A percentile compares a stretch with the other conserved stretches of the same genome.
phyloP scores from a whole-genome alignment of 495 filamentous ascomycete species.

The Tricharina praecox region DNA sequence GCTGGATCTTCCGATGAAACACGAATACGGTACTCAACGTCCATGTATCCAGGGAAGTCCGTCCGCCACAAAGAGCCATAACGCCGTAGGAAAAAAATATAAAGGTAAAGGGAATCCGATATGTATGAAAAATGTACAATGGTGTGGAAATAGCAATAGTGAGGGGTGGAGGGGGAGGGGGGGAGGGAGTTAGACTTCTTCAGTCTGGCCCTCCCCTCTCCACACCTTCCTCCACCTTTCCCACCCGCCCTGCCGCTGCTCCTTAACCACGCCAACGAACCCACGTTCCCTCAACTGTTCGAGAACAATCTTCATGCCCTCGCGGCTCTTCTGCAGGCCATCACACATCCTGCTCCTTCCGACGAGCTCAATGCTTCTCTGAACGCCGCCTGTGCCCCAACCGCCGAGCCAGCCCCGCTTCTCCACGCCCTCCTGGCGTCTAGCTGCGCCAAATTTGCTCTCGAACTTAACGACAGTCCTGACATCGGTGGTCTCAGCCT shows the following conservation, averaged over 20 bases:
- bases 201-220: constrained; percentile 15
- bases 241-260: constrained; percentile 25
- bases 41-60: no score
- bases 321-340: constrained; percentile 69
- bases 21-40: no score
- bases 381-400: constrained; percentile 65
- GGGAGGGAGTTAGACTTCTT: no score
- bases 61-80: no score
- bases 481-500: constrained; percentile 59
- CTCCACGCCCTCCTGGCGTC: constrained; percentile 34
- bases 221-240: constrained; percentile 25
- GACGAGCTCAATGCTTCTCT: constrained; percentile 78
- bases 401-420: constrained; percentile 48
- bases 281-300: constrained; percentile 69
- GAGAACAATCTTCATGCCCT: constrained; percentile 90
- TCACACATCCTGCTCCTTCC: constrained; percentile 68
- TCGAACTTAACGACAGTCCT: constrained; percentile 70
- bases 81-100: no score
- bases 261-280: constrained; percentile 70
- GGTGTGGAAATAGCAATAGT: no score
- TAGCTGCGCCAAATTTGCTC: constrained; percentile 41
- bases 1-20: no score
- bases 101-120: no score
- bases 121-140: no score
- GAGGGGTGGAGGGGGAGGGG: no score